A percentile compares a stretch with the other conserved stretches of the same genome.
phyloP scores from a whole-genome alignment of 2,329 filamentous ascomycete species.

The Alternaria arborescens region DNA sequence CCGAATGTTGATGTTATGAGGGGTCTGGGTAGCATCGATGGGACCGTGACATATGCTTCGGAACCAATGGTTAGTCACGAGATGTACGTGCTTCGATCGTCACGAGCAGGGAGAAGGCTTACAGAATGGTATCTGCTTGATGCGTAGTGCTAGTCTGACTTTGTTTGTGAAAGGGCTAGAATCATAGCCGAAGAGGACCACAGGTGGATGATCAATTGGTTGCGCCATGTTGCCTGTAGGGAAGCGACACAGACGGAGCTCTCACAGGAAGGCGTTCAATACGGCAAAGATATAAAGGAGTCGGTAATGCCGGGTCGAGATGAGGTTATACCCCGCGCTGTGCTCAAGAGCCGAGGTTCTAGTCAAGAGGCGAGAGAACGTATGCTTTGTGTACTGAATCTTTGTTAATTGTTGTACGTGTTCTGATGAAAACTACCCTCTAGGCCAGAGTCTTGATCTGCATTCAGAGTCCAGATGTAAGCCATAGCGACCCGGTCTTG shows the following conservation, averaged over 20 bases:
- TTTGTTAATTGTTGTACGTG: not conserved
- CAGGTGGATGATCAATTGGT: constrained; percentile 14
- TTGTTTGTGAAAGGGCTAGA: constrained; percentile 51
- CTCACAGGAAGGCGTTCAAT: not conserved
- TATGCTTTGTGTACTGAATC: too few species aligned
- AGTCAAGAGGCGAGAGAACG: not conserved
- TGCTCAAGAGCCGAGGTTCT: constrained; percentile 6
- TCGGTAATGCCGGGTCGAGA: not conserved
- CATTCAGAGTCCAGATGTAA: not conserved
- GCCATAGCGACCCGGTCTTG: not conserved
- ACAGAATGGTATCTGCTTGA: constrained; percentile 52
- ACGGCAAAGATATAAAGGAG: not conserved
- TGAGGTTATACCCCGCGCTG: constrained; percentile 13
- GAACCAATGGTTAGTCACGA: not conserved
- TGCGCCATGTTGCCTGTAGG: constrained; percentile 1
- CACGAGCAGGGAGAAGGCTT: constrained; percentile 6
- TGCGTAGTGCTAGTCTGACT: constrained; percentile 45
- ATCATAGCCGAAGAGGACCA: constrained; percentile 40
- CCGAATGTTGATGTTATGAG: constrained; percentile 47
- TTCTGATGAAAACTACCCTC: not conserved
- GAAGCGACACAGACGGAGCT: accelerated
- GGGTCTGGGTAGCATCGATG: constrained; percentile 53
- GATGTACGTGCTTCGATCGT: not conserved
- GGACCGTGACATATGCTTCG: constrained; percentile 50
- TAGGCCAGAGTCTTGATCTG: not conserved